Base-by-base conservation (phyloP, 2,329 filamentous ascomycete species). In the Monilinia vaccinii-corymbosi region DNA sequence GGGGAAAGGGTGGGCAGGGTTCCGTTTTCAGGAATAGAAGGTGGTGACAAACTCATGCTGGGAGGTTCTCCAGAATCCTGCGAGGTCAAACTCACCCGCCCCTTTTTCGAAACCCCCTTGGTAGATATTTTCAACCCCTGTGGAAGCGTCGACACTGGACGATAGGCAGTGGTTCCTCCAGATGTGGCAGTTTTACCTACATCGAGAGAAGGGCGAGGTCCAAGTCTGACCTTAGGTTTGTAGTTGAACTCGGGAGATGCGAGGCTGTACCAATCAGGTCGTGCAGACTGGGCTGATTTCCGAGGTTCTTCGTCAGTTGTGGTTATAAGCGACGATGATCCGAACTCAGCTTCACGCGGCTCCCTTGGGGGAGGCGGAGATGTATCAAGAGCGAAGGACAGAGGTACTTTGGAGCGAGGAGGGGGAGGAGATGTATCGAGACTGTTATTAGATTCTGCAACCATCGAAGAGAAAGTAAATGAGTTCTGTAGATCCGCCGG, bases 141-240 rank as follows among this genome's bases (percentile, higher is more conserved):
- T 10, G 92, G 92, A 51, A 97, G 80, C 50, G 88, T 85, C 4
- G 91, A 89, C 31, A 93, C 83, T 7, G 90, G 89, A 55, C 89
- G 80, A 67, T 84, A 81, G 67, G 83, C 80, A 61, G 75, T 77
- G 71, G 85, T 74, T 60, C 80, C 77, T 56, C 80, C 74, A 72
- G 85, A 75, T 75, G 87, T 78, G 49, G 81, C 80, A 50, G 62
- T 84, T 81, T 67, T 81, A 79, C 60, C 83, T 79, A 81, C 77
- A 63, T 91, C 86, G 46, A 85, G 71, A 3, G 91, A 93, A 31
- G 91, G 91, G 49, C 93, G 83, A 11, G 94, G 93, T 1, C 86
- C 94, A 47, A 96, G 82, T 74, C 95, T 97, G 60, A 96, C 86
- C 72, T 95, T 97, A 47, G 87, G 87, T 69, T 89, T 91, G 67